Percentiles rank a stretch among this genome's conserved stretches.
phyloP scores from a whole-genome alignment of 805 yeast genomes.

The Suhomyces prunicola region DNA sequence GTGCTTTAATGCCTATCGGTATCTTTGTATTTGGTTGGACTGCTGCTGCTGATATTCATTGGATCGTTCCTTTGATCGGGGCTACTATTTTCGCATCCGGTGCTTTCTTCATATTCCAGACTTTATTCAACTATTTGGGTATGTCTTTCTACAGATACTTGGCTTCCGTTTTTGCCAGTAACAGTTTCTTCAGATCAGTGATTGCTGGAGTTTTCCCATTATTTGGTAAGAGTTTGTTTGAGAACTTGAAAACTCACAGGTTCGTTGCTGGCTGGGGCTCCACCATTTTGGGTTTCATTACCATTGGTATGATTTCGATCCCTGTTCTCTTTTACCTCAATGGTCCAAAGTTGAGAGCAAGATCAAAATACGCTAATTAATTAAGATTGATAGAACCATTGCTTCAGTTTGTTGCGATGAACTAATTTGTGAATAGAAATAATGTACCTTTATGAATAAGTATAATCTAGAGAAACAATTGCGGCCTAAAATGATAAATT shows the following conservation, averaged over 20 bases:
- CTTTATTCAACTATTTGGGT: conserved; percentile 48
- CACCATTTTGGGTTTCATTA: conserved; percentile 45
- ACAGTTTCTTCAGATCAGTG: conserved; percentile 47
- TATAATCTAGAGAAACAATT: not conserved
- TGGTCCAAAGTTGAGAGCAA: conserved; percentile 45
- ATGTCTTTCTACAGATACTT: conserved; percentile 46
- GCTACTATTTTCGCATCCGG: conserved; percentile 19
- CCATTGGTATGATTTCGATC: conserved; percentile 42
- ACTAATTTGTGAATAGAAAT: not conserved
- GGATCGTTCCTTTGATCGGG: conserved; percentile 22
- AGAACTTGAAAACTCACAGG: conserved; percentile 42
- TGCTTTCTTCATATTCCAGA: conserved; percentile 44
- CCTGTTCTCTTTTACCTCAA: conserved; percentile 45
- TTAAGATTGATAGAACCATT: not conserved
- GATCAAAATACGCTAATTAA: conserved; percentile 31
- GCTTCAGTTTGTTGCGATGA: not conserved
- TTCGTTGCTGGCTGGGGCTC: conserved; percentile 63
- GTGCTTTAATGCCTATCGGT: conserved; percentile 19
- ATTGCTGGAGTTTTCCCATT: conserved; percentile 63
- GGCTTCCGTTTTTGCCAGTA: conserved; percentile 61
- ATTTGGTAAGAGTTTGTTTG: conserved; percentile 59
- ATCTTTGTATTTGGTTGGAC: conserved; percentile 23
- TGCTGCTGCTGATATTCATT: conserved; percentile 13
- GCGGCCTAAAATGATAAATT: not conserved
- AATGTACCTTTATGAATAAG: not conserved